Conservation (phyloP, 768 basidiomycete species). For the Russula sp. region DNA sequence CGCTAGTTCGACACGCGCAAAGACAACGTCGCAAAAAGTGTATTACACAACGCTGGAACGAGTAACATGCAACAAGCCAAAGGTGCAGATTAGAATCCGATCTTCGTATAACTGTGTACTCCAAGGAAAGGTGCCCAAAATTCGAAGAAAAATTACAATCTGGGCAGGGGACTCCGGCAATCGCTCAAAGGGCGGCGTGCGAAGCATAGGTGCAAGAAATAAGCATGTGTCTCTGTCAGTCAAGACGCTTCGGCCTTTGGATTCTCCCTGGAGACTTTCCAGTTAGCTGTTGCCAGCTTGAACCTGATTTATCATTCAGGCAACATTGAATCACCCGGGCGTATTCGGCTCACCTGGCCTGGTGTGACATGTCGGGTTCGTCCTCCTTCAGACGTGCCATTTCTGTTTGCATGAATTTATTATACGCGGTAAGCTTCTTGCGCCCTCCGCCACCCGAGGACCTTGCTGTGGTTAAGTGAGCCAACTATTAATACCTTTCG, state of each 20-base stretch:
- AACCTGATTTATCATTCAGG: conserved; percentile 38
- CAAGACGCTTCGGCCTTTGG: conserved; percentile 17
- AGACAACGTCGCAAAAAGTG: neutral
- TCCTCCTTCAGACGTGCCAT: conserved; percentile 73
- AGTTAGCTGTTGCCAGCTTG: conserved; percentile 67
- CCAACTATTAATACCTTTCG: neutral
- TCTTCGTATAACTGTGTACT: neutral
- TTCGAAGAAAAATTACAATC: neutral
- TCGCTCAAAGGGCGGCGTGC: neutral
- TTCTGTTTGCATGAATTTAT: conserved; percentile 75
- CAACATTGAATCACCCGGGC: neutral
- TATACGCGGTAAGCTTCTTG: conserved; percentile 64
- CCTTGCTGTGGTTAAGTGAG: conserved; percentile 35
- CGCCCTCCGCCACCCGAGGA: conserved; percentile 45
- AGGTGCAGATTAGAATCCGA: conserved; percentile 10
- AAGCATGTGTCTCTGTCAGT: neutral
- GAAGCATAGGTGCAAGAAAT: conserved; percentile 3
- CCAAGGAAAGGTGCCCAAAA: neutral
- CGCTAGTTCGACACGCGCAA: neutral
- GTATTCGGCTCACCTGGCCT: conserved; percentile 50
- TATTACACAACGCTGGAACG: conserved; percentile 6
- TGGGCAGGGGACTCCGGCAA: neutral
- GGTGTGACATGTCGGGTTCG: conserved; percentile 64
- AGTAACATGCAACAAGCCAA: conserved; percentile 3
- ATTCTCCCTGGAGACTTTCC: conserved; percentile 66